Evolutionary conservation across 192 early-diverging fungal genomes (phyloP).

Genomic region (Allomyces arbusculus): DNA sequence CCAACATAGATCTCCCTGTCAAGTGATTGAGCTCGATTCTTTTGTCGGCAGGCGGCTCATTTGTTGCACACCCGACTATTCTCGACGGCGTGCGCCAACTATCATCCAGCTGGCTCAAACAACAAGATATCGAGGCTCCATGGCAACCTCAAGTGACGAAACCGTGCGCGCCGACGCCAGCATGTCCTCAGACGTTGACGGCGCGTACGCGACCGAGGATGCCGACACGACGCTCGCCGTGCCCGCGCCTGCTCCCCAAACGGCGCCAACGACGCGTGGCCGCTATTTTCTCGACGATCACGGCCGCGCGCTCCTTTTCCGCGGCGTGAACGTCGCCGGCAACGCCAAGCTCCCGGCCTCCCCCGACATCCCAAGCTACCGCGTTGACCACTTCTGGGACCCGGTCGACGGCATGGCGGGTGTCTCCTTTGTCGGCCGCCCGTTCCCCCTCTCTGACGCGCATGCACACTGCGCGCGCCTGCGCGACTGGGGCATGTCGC

Average conservation of each 20-base stretch:
- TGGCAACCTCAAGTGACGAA: no score
- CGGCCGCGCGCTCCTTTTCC: constrained; percentile 22
- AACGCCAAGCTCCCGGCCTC: constrained; percentile 24
- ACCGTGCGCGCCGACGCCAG: no score
- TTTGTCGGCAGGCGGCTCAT: no score
- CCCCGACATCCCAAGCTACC: constrained; percentile 18
- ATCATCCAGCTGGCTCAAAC: no score
- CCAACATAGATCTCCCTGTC: no score
- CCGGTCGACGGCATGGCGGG: constrained; percentile 17
- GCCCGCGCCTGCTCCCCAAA: constrained; percentile 7
- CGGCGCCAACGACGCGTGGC: constrained; percentile 7
- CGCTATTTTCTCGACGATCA: constrained; percentile 26
- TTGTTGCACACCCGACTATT: no score
- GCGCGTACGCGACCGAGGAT: no score
- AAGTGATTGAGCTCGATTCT: no score
- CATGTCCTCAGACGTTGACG: no score
- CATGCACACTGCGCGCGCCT: constrained; percentile 49
- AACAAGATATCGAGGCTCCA: no score
- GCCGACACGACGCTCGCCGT: no score
- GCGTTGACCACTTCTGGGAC: constrained; percentile 17
- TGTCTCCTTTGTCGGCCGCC: constrained; percentile 50
- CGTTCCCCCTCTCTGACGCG: constrained; percentile 45
- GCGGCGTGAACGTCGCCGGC: constrained; percentile 30
- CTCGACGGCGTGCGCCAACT: no score
- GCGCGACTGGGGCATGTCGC: constrained; percentile 47